Conservation (phyloP, 192 early-diverging fungal genomes). For the Gryganskiella cystojenkinii region DNA sequence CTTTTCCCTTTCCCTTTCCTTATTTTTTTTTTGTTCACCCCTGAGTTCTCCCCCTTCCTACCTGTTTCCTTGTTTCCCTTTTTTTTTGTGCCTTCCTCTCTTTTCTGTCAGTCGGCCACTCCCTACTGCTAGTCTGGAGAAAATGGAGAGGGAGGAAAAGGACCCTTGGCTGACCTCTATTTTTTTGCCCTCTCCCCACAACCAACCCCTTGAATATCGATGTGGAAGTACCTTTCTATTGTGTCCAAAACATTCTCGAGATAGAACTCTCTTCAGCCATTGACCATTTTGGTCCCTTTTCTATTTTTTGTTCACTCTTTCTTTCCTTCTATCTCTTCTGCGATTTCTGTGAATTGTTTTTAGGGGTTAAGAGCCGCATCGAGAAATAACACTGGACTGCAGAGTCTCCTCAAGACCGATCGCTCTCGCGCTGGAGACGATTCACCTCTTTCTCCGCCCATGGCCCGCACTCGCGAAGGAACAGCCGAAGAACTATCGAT, state of each 20-base stretch:
- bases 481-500: constrained; percentile 39
- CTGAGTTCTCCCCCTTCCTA: constrained; percentile 20
- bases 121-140: neutral
- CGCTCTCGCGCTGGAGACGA: constrained; percentile 16
- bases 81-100: neutral
- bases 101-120: neutral
- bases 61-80: neutral
- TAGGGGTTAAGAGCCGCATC: neutral
- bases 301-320: neutral
- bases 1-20: neutral
- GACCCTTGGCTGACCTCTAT: too few relatives aligned
- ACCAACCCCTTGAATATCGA: too few relatives aligned
- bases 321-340: neutral
- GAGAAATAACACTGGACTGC: neutral
- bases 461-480: constrained; percentile 49
- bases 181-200: too few relatives aligned
- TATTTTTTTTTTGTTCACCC: constrained; percentile 9
- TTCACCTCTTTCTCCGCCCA: constrained; percentile 36
- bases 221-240: neutral
- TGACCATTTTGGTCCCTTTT: neutral
- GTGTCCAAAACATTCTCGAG: neutral
- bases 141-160: too few relatives aligned
- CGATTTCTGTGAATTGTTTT: neutral
- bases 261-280: neutral
- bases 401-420: constrained; percentile 13